phyloP scores from a whole-genome alignment of 768 basidiomycete genomes.

The Boletus subcaerulescens region DNA sequence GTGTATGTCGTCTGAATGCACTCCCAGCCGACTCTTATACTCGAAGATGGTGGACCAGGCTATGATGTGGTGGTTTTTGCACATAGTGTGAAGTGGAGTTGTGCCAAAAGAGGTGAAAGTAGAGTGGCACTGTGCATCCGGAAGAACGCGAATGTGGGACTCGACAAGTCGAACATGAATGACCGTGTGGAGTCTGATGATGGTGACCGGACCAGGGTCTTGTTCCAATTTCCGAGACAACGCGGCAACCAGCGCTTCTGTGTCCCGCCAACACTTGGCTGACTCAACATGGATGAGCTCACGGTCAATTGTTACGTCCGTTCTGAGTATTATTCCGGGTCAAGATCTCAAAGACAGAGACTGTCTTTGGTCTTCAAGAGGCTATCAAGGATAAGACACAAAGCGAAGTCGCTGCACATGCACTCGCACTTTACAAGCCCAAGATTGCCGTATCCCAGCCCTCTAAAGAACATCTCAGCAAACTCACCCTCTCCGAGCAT shows the following conservation, averaged over 20 bases:
- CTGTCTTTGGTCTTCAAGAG: too few relatives aligned
- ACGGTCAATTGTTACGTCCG: too few relatives aligned
- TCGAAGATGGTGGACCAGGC: slow-evolving; percentile 11
- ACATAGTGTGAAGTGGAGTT: slow-evolving; percentile 19
- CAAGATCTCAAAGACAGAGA: too few relatives aligned
- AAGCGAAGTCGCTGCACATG: too few relatives aligned
- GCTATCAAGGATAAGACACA: too few relatives aligned
- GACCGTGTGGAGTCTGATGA: slow-evolving; percentile 16
- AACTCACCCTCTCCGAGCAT: too few relatives aligned
- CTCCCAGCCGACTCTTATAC: slow-evolving; percentile 19
- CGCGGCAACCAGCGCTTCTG: slow-evolving; percentile 22
- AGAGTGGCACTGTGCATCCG: slow-evolving; percentile 7
- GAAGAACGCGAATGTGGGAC: slow-evolving; percentile 10
- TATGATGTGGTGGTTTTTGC: slow-evolving; percentile 16
- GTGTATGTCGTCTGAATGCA: slow-evolving; percentile 10
- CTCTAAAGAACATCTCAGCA: too few relatives aligned
- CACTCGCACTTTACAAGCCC: too few relatives aligned
- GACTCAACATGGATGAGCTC: too few relatives aligned
- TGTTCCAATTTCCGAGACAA: slow-evolving; percentile 26
- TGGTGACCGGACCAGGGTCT: slow-evolving; percentile 14
- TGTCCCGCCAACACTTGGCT: too few relatives aligned
- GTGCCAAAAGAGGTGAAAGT: slow-evolving; percentile 15
- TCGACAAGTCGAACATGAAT: slow-evolving; percentile 7
- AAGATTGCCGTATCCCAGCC: too few relatives aligned
- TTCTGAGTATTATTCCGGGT: too few relatives aligned